These are phyloP conservation scores for Xylariaceae sp. DNA, from an alignment of 2,329 filamentous ascomycete species.

Conservation along the genomic window DNA sequence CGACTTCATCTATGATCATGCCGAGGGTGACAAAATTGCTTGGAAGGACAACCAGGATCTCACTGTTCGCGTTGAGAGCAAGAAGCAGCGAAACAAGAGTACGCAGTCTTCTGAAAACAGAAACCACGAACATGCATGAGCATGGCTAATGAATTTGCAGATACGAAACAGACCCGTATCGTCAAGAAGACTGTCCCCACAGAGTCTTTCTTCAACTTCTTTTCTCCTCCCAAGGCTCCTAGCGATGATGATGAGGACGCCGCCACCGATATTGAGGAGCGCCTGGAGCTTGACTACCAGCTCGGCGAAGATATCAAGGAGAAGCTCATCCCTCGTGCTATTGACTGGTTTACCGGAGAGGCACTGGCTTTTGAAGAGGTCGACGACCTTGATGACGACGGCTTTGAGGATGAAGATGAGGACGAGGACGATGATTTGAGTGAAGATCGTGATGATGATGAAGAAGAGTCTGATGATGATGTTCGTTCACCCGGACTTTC, in stretches of 20 bases:
- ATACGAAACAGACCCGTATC: conserved; percentile 97
- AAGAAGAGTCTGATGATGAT: conserved; percentile 77
- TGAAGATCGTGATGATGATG: conserved; percentile 72
- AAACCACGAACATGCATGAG: background rate
- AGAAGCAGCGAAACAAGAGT: conserved; percentile 99
- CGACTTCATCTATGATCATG: conserved; percentile 99
- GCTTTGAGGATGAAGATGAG: conserved; percentile 79
- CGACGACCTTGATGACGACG: conserved; percentile 75
- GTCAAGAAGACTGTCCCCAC: conserved; percentile 99
- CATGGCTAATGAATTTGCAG: conserved; percentile 43
- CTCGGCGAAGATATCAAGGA: conserved; percentile 99
- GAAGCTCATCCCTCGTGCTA: conserved; percentile 96
- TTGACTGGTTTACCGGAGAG: conserved; percentile 99
- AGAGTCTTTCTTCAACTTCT: conserved; percentile 99
- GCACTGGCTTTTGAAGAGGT: conserved; percentile 95
- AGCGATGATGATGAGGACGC: conserved; percentile 63
- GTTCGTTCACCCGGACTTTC: conserved; percentile 41
- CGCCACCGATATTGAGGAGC: conserved; percentile 90
- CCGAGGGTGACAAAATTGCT: conserved; percentile 95
- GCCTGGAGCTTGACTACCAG: conserved; percentile 96
- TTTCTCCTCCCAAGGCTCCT: conserved; percentile 88
- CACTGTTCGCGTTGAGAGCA: conserved; percentile 92
- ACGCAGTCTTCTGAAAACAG: conserved; percentile 31
- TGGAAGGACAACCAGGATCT: conserved; percentile 94
- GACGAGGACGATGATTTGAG: conserved; percentile 88